Evolutionary conservation across 805 yeast species (phyloP).

Genomic region (Kregervanrija fluxuum): DNA sequence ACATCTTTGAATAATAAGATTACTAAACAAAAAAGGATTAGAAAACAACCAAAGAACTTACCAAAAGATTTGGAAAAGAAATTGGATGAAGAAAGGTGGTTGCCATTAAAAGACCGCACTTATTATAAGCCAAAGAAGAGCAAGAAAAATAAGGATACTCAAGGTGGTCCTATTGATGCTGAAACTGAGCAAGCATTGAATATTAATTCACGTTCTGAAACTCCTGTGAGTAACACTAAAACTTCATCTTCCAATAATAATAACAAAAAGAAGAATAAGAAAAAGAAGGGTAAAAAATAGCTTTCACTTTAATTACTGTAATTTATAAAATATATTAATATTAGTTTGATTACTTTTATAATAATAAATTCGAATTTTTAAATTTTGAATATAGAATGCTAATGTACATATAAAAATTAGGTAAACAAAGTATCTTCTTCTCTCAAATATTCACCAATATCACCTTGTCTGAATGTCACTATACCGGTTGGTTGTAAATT

Average conservation of each 20-base stretch:
- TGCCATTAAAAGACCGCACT: constrained; percentile 80
- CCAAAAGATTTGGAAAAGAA: constrained; percentile 18
- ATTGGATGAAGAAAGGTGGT: constrained; percentile 80
- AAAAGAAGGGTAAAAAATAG: constrained; percentile 26
- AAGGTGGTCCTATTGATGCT: constrained; percentile 51
- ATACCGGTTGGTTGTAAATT: constrained; percentile 88
- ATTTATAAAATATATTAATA: too few relatives aligned
- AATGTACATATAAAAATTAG: constrained; percentile 26
- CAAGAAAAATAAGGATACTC: constrained; percentile 50
- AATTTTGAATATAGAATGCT: background rate
- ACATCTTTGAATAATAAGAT: constrained; percentile 9
- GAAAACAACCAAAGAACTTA: constrained; percentile 23
- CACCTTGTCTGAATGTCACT: constrained; percentile 94
- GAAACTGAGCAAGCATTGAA: constrained; percentile 33
- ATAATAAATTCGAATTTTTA: background rate
- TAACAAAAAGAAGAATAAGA: constrained; percentile 17
- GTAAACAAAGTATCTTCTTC: constrained; percentile 96
- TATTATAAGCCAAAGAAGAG: constrained; percentile 74
- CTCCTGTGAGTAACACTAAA: constrained; percentile 8
- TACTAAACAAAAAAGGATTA: constrained; percentile 14
- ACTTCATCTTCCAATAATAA: constrained; percentile 1
- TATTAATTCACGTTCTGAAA: constrained; percentile 10
- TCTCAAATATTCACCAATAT: constrained; percentile 95
- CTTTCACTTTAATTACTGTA: background rate
- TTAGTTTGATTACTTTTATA: background rate